Percentiles rank a stretch among this genome's conserved stretches.
Evolutionary conservation across 352 stramenopile species (phyloP).

Genomic region (Thraustochytrium aureum): DNA sequence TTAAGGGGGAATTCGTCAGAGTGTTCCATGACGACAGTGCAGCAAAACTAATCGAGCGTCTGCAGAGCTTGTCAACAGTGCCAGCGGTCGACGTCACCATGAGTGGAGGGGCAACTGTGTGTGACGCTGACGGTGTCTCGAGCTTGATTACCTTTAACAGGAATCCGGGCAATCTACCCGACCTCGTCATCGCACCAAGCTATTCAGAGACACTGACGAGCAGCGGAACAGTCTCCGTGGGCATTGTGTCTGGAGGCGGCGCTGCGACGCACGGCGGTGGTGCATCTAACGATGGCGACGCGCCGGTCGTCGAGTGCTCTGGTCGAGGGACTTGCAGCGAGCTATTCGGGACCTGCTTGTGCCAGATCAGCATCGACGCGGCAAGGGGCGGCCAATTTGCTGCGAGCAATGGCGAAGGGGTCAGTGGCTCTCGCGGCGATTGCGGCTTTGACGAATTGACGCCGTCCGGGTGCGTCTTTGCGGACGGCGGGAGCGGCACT

Average conservation of each 20-base stretch:
- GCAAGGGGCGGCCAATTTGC: constrained; percentile 58
- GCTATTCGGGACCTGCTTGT: constrained; percentile 66
- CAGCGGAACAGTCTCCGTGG: background rate
- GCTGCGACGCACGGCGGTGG: background rate
- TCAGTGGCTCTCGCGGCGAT: constrained; percentile 63
- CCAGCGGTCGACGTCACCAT: constrained; percentile 22
- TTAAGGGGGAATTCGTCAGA: constrained; percentile 65
- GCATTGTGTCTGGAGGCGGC: background rate
- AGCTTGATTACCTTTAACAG: constrained; percentile 55
- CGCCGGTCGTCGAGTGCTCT: background rate
- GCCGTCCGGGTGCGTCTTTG: constrained; percentile 26
- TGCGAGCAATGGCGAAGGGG: constrained; percentile 65
- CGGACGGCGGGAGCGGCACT: background rate
- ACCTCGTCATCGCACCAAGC: constrained; percentile 13
- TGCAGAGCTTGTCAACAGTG: constrained; percentile 15
- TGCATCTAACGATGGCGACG: background rate
- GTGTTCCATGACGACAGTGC: constrained; percentile 3
- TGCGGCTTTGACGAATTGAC: constrained; percentile 70
- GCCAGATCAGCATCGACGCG: constrained; percentile 63
- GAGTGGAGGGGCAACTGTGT: constrained; percentile 50
- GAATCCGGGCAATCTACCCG: constrained; percentile 38
- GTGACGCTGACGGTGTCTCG: constrained; percentile 48
- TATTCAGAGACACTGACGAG: too few species aligned
- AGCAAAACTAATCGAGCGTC: background rate
- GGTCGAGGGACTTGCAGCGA: constrained; percentile 26